A percentile compares a stretch with the other conserved stretches of the same genome.
These are phyloP conservation scores for Fusarium armeniacum DNA, from an alignment of 2,329 filamentous ascomycete genomes.

Conservation along the genomic window DNA sequence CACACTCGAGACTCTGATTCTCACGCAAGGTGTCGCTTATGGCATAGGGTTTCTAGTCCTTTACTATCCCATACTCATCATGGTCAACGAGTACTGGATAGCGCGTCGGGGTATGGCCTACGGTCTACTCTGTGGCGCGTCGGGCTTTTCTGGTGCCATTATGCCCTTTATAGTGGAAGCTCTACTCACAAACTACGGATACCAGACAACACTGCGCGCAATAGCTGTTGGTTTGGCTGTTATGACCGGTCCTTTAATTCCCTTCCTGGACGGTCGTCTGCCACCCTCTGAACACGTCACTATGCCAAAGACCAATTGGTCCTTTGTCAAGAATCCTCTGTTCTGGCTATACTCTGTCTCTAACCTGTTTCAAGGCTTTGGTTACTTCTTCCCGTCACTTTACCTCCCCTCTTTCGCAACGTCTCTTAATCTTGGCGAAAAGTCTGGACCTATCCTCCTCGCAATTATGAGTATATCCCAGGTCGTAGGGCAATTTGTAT, in stretches of 20 bases:
- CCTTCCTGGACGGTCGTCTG: neutral
- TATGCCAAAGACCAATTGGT: neutral
- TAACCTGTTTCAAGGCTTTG: neutral
- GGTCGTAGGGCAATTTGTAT: neutral
- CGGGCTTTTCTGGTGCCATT: neutral
- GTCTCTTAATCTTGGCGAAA: neutral
- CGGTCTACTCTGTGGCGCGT: neutral
- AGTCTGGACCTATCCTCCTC: neutral
- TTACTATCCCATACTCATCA: neutral
- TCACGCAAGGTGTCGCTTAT: neutral
- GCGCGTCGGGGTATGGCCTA: neutral
- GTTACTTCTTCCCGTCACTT: neutral
- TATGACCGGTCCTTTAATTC: neutral
- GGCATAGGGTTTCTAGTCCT: neutral
- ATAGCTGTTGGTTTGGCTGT: neutral
- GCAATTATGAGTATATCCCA: neutral
- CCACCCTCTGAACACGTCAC: neutral
- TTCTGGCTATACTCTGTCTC: neutral
- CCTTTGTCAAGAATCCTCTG: neutral
- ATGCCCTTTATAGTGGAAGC: neutral
- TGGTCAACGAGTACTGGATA: neutral
- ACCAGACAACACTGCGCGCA: neutral
- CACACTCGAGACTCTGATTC: neutral
- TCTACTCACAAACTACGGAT: neutral
- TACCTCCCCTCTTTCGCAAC: neutral